Base-by-base conservation (phyloP, 148 eudicot genomes). In the Hydrangea macrophylla region DNA sequence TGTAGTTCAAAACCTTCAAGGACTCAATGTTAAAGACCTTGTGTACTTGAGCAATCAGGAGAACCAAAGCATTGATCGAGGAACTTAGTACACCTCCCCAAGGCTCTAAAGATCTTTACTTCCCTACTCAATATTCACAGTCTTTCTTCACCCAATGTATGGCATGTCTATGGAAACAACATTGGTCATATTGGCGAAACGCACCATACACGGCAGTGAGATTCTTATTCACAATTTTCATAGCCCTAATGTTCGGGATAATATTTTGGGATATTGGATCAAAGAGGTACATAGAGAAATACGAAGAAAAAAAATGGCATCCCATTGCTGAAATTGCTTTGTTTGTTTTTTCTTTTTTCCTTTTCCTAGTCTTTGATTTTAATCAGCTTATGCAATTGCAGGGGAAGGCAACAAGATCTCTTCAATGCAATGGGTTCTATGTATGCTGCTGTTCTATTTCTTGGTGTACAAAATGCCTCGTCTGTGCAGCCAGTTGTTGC, bases 351-450 rank as follows among this genome's bases (percentile, higher is more conserved):
- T 11, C 30, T 27, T 44, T 64, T n/a, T n/a, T n/a, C n/a, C n/a
- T n/a, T n/a, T n/a, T n/a, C 11, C 20, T 42, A 25, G 33, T 37
- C 37, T 28, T 24, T 24, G 25, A 15, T 33, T n/a, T 0, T 0
- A 10, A 18, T 45, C 9, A 24, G 8, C n/a, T n/a, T 27, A 22
- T 48, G 66, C 36, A 10, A 67, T 62, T 71, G 30, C 73, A 82
- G 86, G 78, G 26, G 36, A 36, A 70, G 58, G 23, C 28, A 69
- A 39, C 85, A 81, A 73, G 80, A 76, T 33, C 76, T 88, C 22
- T 81, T 83, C 58, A 88, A 85, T 67, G 87, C 92, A 27, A 76
- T 83, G 87, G 92, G 92, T 65, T 83, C 87, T 31, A 88, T 88
- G 84, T 88, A 79, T 55, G 67, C 62, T 10, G 79, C 87, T 7